A percentile compares a stretch with the other conserved stretches of the same genome.
phyloP scores from a whole-genome alignment of 192 early-diverging fungal genomes.

The Irineochytrium annulatum region DNA sequence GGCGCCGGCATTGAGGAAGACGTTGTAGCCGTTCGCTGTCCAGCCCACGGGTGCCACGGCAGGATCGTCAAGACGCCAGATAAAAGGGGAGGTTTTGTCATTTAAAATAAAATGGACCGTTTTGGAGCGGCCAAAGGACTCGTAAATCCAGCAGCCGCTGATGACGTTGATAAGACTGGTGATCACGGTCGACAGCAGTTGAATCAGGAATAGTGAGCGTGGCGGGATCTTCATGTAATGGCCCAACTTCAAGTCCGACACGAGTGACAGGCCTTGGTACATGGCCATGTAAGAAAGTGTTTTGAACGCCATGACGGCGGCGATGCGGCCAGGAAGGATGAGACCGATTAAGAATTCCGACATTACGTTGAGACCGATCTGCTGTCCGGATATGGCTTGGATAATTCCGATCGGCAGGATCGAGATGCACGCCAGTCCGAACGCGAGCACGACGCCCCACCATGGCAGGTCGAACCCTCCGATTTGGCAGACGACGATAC shows the following conservation, averaged over 20 bases:
- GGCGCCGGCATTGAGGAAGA: slow-evolving; percentile 60
- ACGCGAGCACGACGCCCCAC: slow-evolving; percentile 53
- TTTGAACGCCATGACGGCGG: slow-evolving; percentile 83
- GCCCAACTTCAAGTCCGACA: slow-evolving; percentile 70
- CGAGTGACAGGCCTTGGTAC: slow-evolving; percentile 71
- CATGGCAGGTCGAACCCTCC: slow-evolving; percentile 63
- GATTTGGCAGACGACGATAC: slow-evolving; percentile 12
- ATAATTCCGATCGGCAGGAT: slow-evolving; percentile 68
- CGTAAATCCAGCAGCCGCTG: not conserved
- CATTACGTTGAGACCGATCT: slow-evolving; percentile 76
- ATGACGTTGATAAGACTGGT: slow-evolving; percentile 25
- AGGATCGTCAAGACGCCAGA: not conserved
- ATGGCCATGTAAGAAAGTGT: slow-evolving; percentile 76
- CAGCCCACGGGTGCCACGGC: not conserved
- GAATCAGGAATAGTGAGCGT: slow-evolving; percentile 50
- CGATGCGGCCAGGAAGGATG: slow-evolving; percentile 71
- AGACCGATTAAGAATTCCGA: slow-evolving; percentile 83
- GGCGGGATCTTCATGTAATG: slow-evolving; percentile 74
- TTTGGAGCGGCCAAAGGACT: slow-evolving; percentile 7
- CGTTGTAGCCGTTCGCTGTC: slow-evolving; percentile 22
- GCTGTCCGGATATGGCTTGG: slow-evolving; percentile 72
- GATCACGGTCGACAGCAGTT: slow-evolving; percentile 54
- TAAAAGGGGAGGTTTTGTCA: too few relatives aligned
- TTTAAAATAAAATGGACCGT: too few relatives aligned
- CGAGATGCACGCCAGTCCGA: slow-evolving; percentile 16